Conservation (phyloP, 1,284 basidiomycete genomes). For the Melampsora abietis-canadensis region DNA sequence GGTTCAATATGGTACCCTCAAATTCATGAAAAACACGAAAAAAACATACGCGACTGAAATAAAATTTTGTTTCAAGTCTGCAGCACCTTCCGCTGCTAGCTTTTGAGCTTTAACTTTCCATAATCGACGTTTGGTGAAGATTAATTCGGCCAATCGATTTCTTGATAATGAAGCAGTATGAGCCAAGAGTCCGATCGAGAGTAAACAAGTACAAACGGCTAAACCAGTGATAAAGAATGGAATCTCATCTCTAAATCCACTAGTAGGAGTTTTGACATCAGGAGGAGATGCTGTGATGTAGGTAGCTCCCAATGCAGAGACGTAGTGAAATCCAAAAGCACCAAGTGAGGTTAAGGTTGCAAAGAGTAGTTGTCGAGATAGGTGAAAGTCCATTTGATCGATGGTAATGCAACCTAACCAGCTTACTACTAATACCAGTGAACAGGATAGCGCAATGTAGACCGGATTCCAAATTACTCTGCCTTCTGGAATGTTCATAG, state of each 20-base stretch:
- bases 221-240: constrained; percentile 45
- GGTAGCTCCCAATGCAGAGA: constrained; percentile 2
- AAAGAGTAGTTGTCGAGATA: constrained; percentile 26
- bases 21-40: constrained; percentile 14
- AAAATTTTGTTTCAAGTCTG: constrained; percentile 47
- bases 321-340: constrained; percentile 34
- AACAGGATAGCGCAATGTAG: constrained; percentile 14
- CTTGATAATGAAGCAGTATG: constrained; percentile 45
- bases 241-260: constrained; percentile 18
- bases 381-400: constrained; percentile 24
- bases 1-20: constrained; percentile 3
- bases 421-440: constrained; percentile 19
- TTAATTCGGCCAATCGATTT: constrained; percentile 44
- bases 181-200: constrained; percentile 46
- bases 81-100: constrained; percentile 44
- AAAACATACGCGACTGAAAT: constrained; percentile 46
- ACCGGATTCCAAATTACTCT: constrained; percentile 21
- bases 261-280: not conserved
- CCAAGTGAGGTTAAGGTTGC: constrained; percentile 25
- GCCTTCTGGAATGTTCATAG: constrained; percentile 31
- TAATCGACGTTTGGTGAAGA: constrained; percentile 45
- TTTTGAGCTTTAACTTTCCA: constrained; percentile 45
- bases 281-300: constrained; percentile 3
- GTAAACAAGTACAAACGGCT: constrained; percentile 45
- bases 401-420: constrained; percentile 22